A percentile compares a stretch with the other conserved stretches of the same genome.
phyloP scores from a whole-genome alignment of 768 basidiomycete genomes.

The Xerocomellus amylosporus region DNA sequence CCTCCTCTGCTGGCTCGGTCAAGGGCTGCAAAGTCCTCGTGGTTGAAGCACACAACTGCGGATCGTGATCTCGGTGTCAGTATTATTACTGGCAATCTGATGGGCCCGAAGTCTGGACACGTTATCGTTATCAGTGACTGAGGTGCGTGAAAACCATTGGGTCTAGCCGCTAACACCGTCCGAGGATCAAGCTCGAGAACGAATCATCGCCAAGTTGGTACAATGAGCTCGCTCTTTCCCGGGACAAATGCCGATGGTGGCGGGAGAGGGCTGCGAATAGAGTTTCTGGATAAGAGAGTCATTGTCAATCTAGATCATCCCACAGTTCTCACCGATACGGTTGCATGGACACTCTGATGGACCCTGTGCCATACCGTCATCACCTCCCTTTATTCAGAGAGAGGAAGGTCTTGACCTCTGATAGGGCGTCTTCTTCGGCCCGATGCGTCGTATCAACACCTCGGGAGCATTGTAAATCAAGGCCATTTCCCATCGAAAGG shows the following conservation, averaged over 20 bases:
- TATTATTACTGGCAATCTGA: not conserved
- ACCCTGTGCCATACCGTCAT: slow-evolving; percentile 8
- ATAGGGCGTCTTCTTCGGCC: slow-evolving; percentile 3
- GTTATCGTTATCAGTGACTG: not conserved
- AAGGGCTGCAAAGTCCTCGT: not conserved
- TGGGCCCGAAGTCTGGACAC: not conserved
- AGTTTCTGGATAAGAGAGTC: not conserved
- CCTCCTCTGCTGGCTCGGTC: not conserved
- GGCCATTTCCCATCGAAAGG: slow-evolving; percentile 20
- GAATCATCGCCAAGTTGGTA: not conserved
- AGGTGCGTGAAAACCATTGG: not conserved
- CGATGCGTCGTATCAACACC: slow-evolving; percentile 1
- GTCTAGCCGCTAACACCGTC: not conserved
- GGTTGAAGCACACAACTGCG: not conserved
- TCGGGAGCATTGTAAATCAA: not conserved
- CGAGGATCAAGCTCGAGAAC: slow-evolving; percentile 11
- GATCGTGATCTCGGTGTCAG: slow-evolving; percentile 1
- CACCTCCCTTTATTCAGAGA: not conserved
- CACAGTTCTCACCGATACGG: slow-evolving; percentile 9
- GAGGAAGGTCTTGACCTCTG: not conserved
- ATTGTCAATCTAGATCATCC: slow-evolving; percentile 3
- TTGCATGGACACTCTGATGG: slow-evolving; percentile 8
- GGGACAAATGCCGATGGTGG: not conserved
- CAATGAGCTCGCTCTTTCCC: not conserved
- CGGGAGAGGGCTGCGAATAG: not conserved